Percentiles rank a stretch among this genome's conserved stretches.
These are phyloP conservation scores for Candida glucosophila DNA, from an alignment of 1,139 yeast species.

Conservation along the genomic window DNA sequence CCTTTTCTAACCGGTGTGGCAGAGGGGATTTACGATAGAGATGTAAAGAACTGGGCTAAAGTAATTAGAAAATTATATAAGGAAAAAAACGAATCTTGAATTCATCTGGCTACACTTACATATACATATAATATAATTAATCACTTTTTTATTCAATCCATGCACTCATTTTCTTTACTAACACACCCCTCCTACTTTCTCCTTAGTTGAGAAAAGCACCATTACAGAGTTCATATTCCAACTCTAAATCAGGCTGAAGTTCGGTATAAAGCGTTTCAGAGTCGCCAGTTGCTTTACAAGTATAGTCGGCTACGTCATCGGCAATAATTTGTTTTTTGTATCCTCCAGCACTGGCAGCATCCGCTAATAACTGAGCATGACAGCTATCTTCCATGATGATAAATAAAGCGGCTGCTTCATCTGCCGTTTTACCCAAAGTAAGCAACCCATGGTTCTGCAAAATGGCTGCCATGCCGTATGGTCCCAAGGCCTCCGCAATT, in stretches of 20 bases:
- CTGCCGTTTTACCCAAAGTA: slow-evolving; percentile 73
- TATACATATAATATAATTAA: too few species aligned
- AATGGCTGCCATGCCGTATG: slow-evolving; percentile 55
- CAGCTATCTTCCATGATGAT: slow-evolving; percentile 61
- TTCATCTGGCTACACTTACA: too few species aligned
- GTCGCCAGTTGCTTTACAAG: slow-evolving; percentile 48
- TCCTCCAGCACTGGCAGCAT: slow-evolving; percentile 11
- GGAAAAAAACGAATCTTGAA: slow-evolving; percentile 11
- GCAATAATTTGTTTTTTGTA: slow-evolving; percentile 25
- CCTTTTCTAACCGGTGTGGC: slow-evolving; percentile 39
- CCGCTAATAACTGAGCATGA: slow-evolving; percentile 53
- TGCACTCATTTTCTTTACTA: too few species aligned
- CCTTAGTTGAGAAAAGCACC: slow-evolving; percentile 4
- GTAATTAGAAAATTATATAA: slow-evolving; percentile 25
- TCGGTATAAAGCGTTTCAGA: slow-evolving; percentile 57
- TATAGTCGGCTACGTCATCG: slow-evolving; percentile 58
- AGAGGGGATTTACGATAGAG: slow-evolving; percentile 33
- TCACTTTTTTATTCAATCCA: too few species aligned
- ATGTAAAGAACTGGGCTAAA: slow-evolving; percentile 44
- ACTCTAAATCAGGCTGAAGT: slow-evolving; percentile 45
- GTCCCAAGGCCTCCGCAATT: slow-evolving; percentile 60
- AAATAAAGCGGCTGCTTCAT: slow-evolving; percentile 73
- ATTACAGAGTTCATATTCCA: slow-evolving; percentile 7
- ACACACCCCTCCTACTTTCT: too few species aligned
- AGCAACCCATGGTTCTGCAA: slow-evolving; percentile 72